Conservation (phyloP, 2,329 filamentous ascomycete species). For the Aciculosporium take region DNA sequence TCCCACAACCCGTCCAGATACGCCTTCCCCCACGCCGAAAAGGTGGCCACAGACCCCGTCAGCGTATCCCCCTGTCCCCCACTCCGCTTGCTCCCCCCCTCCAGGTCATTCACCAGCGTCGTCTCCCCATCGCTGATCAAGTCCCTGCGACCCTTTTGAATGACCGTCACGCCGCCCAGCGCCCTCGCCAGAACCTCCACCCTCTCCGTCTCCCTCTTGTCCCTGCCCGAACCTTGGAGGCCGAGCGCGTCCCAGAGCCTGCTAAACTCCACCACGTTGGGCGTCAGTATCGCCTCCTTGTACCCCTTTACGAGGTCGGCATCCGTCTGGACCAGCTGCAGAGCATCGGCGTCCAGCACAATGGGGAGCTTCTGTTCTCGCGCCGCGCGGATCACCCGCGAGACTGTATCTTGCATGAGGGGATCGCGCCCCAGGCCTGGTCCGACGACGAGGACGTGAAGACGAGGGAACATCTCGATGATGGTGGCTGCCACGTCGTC, state of each 20-base stretch:
- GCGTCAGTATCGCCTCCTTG: slow-evolving; percentile 73
- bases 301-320: slow-evolving; percentile 72
- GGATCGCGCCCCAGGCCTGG: slow-evolving; percentile 82
- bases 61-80: slow-evolving; percentile 93
- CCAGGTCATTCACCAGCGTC: slow-evolving; percentile 62
- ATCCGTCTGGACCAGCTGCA: slow-evolving; percentile 60
- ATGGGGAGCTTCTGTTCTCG: slow-evolving; percentile 58
- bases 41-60: slow-evolving; percentile 76
- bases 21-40: slow-evolving; percentile 75
- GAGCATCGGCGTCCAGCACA: slow-evolving; percentile 82
- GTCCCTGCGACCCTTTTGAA: slow-evolving; percentile 78
- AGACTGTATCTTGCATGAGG: slow-evolving; percentile 78
- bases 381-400: slow-evolving; percentile 65
- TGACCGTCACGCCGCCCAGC: slow-evolving; percentile 75
- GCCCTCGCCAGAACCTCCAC: slow-evolving; percentile 57
- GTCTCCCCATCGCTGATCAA: slow-evolving; percentile 66
- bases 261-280: slow-evolving; percentile 87
- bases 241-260: slow-evolving; percentile 63
- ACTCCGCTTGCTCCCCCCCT: slow-evolving; percentile 76
- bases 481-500: slow-evolving; percentile 51
- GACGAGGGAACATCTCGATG: slow-evolving; percentile 64
- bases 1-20: slow-evolving; percentile 77
- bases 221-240: slow-evolving; percentile 36
- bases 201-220: slow-evolving; percentile 24
- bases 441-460: slow-evolving; percentile 87